Percentiles rank a stretch among this genome's conserved stretches.
Conservation (phyloP, 2,329 filamentous ascomycete species). For the Colletotrichum orchidophilum region DNA sequence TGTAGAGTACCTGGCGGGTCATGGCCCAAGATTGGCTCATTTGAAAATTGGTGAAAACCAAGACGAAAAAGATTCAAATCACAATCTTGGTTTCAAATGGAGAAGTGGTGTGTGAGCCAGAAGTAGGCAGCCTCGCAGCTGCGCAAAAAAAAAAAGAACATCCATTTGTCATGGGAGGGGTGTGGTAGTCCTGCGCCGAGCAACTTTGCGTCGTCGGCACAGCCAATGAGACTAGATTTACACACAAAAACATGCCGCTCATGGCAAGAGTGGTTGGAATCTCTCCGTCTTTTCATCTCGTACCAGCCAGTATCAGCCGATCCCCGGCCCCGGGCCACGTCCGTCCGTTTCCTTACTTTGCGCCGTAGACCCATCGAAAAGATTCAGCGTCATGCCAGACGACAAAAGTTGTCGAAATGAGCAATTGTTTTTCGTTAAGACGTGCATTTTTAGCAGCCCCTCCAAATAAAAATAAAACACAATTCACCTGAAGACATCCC, state of each 20-base stretch:
- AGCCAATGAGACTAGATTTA: slow-evolving; percentile 21
- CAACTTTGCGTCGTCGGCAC: background rate
- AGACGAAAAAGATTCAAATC: background rate
- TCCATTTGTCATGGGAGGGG: slow-evolving; percentile 28
- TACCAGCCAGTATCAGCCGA: slow-evolving; percentile 4
- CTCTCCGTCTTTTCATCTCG: slow-evolving; percentile 9
- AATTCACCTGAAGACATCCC: background rate
- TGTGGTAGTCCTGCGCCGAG: slow-evolving; percentile 5
- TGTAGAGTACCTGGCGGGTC: slow-evolving; percentile 1
- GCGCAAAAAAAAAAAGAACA: background rate
- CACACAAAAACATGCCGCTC: slow-evolving; percentile 17
- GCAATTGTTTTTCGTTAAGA: background rate
- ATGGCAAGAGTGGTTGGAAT: slow-evolving; percentile 1
- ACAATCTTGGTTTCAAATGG: background rate
- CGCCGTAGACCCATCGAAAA: slow-evolving; percentile 12
- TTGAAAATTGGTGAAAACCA: background rate
- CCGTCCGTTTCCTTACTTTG: slow-evolving; percentile 10
- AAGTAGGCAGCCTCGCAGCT: slow-evolving; percentile 15
- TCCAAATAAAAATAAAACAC: background rate
- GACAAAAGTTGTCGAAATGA: background rate
- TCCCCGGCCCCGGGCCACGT: background rate
- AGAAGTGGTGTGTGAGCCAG: background rate
- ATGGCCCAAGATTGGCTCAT: background rate
- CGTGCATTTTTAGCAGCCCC: slow-evolving; percentile 1
- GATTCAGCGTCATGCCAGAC: background rate